These are phyloP conservation scores for Coniochaeta sp. DNA, from an alignment of 2,329 filamentous ascomycete species.

Conservation along the genomic window DNA sequence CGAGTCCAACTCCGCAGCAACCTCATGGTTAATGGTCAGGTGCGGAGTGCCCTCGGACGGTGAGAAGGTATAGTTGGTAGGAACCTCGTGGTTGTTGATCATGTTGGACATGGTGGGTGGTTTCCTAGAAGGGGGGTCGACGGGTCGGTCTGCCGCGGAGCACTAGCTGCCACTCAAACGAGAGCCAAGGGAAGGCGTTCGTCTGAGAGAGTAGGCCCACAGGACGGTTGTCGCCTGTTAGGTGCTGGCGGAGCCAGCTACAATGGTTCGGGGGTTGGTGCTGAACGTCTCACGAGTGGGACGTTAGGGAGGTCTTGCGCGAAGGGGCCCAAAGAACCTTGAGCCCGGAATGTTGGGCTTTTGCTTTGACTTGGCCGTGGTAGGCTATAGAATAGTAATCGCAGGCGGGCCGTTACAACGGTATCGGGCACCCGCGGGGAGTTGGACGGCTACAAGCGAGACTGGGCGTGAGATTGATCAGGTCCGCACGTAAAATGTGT, in stretches of 20 bases:
- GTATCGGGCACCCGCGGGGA: background rate
- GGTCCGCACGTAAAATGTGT: background rate
- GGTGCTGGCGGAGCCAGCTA: conserved; percentile 86
- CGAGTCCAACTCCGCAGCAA: conserved; percentile 86
- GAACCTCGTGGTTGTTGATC: conserved; percentile 83
- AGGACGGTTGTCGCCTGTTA: conserved; percentile 53
- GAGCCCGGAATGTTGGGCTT: conserved; percentile 82
- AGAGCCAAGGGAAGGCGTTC: conserved; percentile 84
- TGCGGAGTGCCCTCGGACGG: conserved; percentile 78
- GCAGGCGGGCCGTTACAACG: background rate
- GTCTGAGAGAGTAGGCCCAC: conserved; percentile 98
- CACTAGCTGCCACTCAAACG: conserved; percentile 97
- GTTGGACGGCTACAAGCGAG: too few relatives aligned
- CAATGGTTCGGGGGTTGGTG: conserved; percentile 40
- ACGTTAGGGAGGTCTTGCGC: conserved; percentile 89
- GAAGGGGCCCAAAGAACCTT: conserved; percentile 75
- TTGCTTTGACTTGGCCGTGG: conserved; percentile 49
- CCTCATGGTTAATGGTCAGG: conserved; percentile 92
- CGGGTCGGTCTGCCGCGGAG: conserved; percentile 62
- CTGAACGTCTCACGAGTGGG: conserved; percentile 59
- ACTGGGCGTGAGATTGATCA: too few relatives aligned
- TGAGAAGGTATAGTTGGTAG: conserved; percentile 74
- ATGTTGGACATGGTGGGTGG: background rate
- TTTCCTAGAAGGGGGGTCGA: conserved; percentile 5
- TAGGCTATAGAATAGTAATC: conserved; percentile 3